phyloP scores from a whole-genome alignment of 441 rosid species.

The Syzygium malaccense region DNA sequence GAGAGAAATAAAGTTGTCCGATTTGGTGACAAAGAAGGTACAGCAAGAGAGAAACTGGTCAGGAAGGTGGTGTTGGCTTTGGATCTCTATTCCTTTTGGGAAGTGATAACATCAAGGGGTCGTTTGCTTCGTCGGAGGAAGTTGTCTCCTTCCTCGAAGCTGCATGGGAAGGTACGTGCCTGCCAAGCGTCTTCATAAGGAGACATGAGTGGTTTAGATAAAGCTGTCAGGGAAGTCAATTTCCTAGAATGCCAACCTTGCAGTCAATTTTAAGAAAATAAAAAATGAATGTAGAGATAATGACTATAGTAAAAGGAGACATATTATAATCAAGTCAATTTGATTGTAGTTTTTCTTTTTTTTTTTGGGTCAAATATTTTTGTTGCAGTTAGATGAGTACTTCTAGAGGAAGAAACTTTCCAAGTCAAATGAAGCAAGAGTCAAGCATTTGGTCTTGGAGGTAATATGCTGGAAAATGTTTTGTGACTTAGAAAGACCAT shows the following conservation, averaged over 20 bases:
- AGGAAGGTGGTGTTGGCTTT: neutral
- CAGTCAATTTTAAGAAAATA: neutral
- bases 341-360: neutral
- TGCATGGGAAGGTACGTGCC: neutral
- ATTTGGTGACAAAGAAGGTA: neutral
- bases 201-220: neutral
- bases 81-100: neutral
- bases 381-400: neutral
- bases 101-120: neutral
- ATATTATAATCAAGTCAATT: neutral
- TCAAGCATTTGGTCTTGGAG: neutral
- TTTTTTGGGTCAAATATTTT: too few species aligned
- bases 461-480: neutral
- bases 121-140: neutral
- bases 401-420: neutral
- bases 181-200: neutral
- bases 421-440: neutral
- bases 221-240: neutral
- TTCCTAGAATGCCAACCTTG: neutral
- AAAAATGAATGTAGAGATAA: neutral
- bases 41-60: neutral
- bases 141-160: neutral
- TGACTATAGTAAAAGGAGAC: neutral
- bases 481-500: neutral
- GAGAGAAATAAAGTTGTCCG: neutral